These are phyloP conservation scores for Phallus indusiatus DNA, from an alignment of 768 basidiomycete genomes.

Conservation along the genomic window DNA sequence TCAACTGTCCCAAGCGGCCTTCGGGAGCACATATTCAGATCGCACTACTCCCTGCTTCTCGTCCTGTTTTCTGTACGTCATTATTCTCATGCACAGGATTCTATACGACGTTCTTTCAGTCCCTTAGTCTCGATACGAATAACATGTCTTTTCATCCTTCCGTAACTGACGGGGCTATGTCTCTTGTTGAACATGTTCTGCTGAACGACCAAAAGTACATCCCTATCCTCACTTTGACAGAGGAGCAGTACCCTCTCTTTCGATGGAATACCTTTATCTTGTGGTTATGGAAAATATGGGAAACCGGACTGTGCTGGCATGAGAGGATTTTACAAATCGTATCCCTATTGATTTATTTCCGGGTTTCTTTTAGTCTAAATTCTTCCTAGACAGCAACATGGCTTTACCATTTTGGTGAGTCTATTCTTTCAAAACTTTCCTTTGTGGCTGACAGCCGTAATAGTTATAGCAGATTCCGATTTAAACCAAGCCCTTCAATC, in stretches of 20 bases:
- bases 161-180: background rate
- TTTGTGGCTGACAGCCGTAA: background rate
- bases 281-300: slow-evolving; percentile 62
- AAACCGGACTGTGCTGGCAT: slow-evolving; percentile 39
- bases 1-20: too few relatives aligned
- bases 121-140: too few relatives aligned
- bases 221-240: slow-evolving; percentile 25
- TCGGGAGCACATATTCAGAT: background rate
- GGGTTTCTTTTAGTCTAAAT: background rate
- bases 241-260: slow-evolving; percentile 42
- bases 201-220: slow-evolving; percentile 2
- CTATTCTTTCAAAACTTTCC: background rate
- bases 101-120: background rate
- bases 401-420: slow-evolving; percentile 32
- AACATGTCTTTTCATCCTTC: slow-evolving; percentile 1
- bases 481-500: background rate
- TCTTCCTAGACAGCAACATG: slow-evolving; percentile 41
- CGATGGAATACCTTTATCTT: slow-evolving; percentile 46
- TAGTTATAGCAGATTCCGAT: background rate
- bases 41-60: slow-evolving; percentile 14
- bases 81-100: background rate
- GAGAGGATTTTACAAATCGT: slow-evolving; percentile 45
- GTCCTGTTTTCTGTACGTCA: slow-evolving; percentile 14
- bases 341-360: slow-evolving; percentile 13
- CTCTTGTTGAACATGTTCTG: background rate